Conservation (phyloP, 1,139 yeast genomes). For the Taphrina sp. region DNA sequence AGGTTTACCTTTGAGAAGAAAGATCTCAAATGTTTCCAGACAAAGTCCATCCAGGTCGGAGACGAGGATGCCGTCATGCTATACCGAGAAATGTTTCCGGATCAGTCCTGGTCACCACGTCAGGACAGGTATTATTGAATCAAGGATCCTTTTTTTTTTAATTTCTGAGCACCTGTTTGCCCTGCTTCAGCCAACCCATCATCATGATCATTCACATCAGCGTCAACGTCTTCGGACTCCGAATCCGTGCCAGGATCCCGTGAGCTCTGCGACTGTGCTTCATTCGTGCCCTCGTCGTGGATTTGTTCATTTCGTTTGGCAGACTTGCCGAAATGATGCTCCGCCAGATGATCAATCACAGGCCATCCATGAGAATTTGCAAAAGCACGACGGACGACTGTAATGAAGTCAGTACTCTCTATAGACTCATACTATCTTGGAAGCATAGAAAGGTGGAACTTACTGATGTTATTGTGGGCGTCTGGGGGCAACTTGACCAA, state of each 20-base stretch:
- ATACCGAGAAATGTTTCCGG: slow-evolving; percentile 25
- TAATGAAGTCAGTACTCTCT: neutral
- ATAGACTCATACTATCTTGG: no score
- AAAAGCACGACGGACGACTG: slow-evolving; percentile 76
- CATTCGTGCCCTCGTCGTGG: neutral
- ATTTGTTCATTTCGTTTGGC: slow-evolving; percentile 3
- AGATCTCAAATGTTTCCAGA: slow-evolving; percentile 25
- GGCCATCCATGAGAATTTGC: slow-evolving; percentile 98
- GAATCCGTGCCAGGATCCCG: no score
- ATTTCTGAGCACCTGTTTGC: no score
- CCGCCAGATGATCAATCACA: slow-evolving; percentile 75
- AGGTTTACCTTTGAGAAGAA: neutral
- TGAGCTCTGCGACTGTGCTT: no score
- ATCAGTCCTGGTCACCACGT: neutral
- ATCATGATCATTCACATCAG: no score
- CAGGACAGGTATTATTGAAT: neutral
- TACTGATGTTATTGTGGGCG: slow-evolving; percentile 81
- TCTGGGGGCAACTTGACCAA: slow-evolving; percentile 83
- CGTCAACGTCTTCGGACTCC: no score
- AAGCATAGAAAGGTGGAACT: neutral
- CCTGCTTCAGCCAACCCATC: no score
- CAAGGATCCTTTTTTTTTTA: no score
- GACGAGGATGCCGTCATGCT: slow-evolving; percentile 27
- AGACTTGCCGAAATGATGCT: slow-evolving; percentile 54
- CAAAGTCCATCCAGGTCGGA: slow-evolving; percentile 19